A percentile compares a stretch with the other conserved stretches of the same genome.
These are phyloP conservation scores for Tulasnella sp. DNA, from an alignment of 768 basidiomycete species.

Conservation along the genomic window DNA sequence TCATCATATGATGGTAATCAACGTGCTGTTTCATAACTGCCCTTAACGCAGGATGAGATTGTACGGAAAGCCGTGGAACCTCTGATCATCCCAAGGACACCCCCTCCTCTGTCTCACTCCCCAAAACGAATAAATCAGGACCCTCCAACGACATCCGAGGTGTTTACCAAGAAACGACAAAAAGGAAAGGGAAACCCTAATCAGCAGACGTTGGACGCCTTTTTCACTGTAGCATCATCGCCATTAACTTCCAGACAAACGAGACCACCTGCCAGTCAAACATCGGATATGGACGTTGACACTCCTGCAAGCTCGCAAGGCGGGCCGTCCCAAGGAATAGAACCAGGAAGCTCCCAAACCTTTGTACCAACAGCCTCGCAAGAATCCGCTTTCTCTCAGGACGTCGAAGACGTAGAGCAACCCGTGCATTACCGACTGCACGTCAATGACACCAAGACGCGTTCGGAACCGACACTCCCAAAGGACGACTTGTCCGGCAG, in stretches of 20 bases:
- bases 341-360: too few relatives aligned
- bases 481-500: constrained; percentile 25
- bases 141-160: background rate
- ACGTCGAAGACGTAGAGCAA: background rate
- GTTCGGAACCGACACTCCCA: constrained; percentile 24
- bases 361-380: background rate
- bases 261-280: background rate
- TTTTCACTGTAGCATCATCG: background rate
- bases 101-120: constrained; percentile 20
- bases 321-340: too few relatives aligned
- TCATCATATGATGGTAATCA: background rate
- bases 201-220: background rate
- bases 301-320: too few relatives aligned
- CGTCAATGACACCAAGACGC: constrained; percentile 30
- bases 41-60: constrained; percentile 26
- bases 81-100: constrained; percentile 15
- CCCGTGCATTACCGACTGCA: constrained; percentile 23
- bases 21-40: background rate
- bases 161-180: background rate
- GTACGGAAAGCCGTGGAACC: constrained; percentile 22
- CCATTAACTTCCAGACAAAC: too few relatives aligned
- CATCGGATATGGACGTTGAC: too few relatives aligned
- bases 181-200: background rate
- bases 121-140: constrained; percentile 3
- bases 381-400: too few relatives aligned